Evolutionary conservation across 305 asterid species (phyloP).

Genomic region (Fraxinus baroniana): DNA sequence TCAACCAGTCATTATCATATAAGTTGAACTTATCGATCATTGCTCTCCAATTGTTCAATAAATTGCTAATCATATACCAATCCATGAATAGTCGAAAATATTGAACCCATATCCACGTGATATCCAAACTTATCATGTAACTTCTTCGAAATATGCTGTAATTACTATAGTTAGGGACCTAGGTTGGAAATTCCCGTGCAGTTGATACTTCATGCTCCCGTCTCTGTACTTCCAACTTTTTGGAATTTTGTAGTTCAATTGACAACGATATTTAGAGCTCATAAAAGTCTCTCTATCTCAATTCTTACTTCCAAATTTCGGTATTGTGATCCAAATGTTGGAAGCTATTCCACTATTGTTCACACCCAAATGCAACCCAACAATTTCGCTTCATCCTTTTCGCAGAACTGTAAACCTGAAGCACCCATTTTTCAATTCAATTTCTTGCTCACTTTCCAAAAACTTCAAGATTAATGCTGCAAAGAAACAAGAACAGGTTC

Average conservation of each 20-base stretch:
- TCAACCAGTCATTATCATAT: too few species aligned
- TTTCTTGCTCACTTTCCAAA: slow-evolving; percentile 30
- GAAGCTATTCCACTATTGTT: slow-evolving; percentile 27
- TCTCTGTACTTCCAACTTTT: neutral
- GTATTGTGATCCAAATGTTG: slow-evolving; percentile 24
- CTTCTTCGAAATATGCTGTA: neutral
- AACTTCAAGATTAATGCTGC: slow-evolving; percentile 31
- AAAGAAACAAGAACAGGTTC: slow-evolving; percentile 26
- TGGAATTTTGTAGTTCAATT: neutral
- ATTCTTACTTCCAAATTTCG: neutral
- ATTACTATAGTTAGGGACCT: neutral
- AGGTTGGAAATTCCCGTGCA: neutral
- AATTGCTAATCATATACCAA: too few species aligned
- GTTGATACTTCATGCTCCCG: neutral
- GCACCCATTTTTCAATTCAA: slow-evolving; percentile 16
- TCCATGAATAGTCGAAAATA: too few species aligned
- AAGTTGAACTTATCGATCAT: too few species aligned
- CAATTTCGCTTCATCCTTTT: slow-evolving; percentile 13
- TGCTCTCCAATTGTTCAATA: too few species aligned
- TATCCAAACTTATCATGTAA: too few species aligned
- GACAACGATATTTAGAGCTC: neutral
- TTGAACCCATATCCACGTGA: too few species aligned
- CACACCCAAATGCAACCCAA: slow-evolving; percentile 27
- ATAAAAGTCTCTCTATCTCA: neutral
- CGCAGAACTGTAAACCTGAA: slow-evolving; percentile 17